Evolutionary conservation across 345 rosid genomes (phyloP).

Genomic region (Sapria himalayana): DNA sequence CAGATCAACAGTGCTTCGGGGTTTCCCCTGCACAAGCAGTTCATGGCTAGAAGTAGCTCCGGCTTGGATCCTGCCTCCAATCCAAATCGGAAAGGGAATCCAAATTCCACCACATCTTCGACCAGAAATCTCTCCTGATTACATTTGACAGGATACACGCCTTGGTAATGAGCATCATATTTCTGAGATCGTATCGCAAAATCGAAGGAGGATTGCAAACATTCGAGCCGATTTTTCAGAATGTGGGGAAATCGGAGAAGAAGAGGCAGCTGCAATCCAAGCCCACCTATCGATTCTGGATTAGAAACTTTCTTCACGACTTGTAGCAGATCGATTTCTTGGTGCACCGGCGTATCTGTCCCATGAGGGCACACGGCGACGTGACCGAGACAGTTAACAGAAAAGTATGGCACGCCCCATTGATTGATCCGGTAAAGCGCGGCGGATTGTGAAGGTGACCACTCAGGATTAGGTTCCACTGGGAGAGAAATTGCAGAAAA

Average conservation of each 20-base stretch:
- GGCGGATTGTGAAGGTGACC: conserved; percentile 57
- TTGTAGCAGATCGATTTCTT: conserved; percentile 64
- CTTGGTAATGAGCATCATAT: conserved; percentile 64
- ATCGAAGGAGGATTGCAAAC: conserved; percentile 56
- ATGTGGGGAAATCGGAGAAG: conserved; percentile 66
- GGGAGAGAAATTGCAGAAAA: too few relatives aligned
- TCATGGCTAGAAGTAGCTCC: conserved; percentile 85
- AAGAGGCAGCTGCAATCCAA: conserved; percentile 71
- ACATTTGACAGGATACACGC: conserved; percentile 87
- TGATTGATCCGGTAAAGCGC: conserved; percentile 45
- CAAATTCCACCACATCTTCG: conserved; percentile 68
- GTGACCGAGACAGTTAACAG: conserved; percentile 51
- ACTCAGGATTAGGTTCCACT: conserved; percentile 15
- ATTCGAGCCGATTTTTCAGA: conserved; percentile 62
- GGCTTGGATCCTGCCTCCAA: conserved; percentile 92
- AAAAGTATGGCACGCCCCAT: conserved; percentile 87
- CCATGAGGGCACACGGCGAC: conserved; percentile 59
- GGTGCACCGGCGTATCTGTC: conserved; percentile 35
- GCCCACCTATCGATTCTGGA: conserved; percentile 52
- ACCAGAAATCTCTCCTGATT: conserved; percentile 81
- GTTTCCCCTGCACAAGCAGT: conserved; percentile 57
- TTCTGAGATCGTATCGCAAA: conserved; percentile 35
- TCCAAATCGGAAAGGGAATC: conserved; percentile 57
- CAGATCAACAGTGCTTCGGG: conserved; percentile 56
- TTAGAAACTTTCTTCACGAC: conserved; percentile 63